Base-by-base conservation (phyloP, 148 eudicot species). In the Chenopodium formosanum region DNA sequence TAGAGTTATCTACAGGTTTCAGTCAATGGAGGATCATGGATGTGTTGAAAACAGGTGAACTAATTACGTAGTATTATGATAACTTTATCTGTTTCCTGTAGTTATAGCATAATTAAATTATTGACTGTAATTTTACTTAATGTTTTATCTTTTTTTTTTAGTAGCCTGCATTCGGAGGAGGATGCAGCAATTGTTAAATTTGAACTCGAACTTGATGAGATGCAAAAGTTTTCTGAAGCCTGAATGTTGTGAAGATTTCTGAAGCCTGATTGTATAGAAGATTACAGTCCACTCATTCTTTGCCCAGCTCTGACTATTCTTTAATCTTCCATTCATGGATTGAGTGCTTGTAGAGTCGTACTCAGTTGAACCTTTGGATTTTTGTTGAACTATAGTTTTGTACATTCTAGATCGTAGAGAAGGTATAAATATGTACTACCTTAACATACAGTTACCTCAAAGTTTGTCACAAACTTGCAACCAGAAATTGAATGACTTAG, bases 1-100 rank as follows among this genome's bases (percentile, higher is more conserved):
- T 37, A 76, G 83, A 77, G 86, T 77, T 37, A 77, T 84, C 25
- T 84, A 84, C 66, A 76, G 86, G 52, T 70, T 84, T 63, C 81
- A 80, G 22, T 58, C 83, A 0, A 62, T 79, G 48, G 50, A 77
- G 47, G 69, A 84, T 52, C 86, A 84, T 25, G 81, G 77, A 71
- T 29, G 58, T 62, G 69, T 84, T 11, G 12, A 80, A 4, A 84
- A 84, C 40, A 81, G 86, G 86, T 81, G 79, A 81, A 70, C 27
- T 50, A 25, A 25, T 37, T 40, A 23, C 23, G 23, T 23, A 23
- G 23, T 23, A 7, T 48, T 7, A 32, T 68, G 20, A 48, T 13
- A 29, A 67, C 74, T 20, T 48, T 9, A 16, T 29, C 7, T 19
- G 12, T 67, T 29, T 50, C 4, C 27, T 31, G 13, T 14, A 29